Evolutionary conservation across 148 eudicot genomes (phyloP).

Genomic region (Rhododendron williamsianum): DNA sequence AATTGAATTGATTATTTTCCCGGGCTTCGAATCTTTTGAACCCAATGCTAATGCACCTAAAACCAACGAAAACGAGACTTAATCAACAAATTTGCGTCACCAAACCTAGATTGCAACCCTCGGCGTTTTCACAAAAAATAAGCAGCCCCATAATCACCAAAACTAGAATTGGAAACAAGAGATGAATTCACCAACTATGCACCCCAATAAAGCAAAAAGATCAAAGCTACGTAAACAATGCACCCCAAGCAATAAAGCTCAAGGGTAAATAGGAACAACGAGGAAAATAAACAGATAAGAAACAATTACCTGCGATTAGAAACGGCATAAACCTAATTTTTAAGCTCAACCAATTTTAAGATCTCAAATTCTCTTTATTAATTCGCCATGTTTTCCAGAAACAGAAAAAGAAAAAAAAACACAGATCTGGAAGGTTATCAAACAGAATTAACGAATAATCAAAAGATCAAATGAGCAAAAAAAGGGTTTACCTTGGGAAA

Average conservation of each 20-base stretch:
- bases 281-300: background rate
- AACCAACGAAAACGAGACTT: background rate
- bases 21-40: background rate
- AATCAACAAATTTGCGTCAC: background rate
- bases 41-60: background rate
- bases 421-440: background rate
- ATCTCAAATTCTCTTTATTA: background rate
- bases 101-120: background rate
- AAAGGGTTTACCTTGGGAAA: background rate
- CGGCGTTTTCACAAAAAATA: background rate
- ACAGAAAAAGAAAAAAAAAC: background rate
- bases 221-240: background rate
- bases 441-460: background rate
- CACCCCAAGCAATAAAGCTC: background rate
- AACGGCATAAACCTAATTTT: background rate
- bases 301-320: background rate
- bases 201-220: background rate
- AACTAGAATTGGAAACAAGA: background rate
- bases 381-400: background rate
- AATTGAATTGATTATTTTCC: background rate
- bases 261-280: background rate
- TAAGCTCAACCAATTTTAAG: background rate
- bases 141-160: background rate
- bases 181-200: background rate
- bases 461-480: background rate